Evolutionary conservation across 768 basidiomycete species (phyloP), one percentile per base, ranked within the genome.

Genomic region (Gyrodon lividus): DNA sequence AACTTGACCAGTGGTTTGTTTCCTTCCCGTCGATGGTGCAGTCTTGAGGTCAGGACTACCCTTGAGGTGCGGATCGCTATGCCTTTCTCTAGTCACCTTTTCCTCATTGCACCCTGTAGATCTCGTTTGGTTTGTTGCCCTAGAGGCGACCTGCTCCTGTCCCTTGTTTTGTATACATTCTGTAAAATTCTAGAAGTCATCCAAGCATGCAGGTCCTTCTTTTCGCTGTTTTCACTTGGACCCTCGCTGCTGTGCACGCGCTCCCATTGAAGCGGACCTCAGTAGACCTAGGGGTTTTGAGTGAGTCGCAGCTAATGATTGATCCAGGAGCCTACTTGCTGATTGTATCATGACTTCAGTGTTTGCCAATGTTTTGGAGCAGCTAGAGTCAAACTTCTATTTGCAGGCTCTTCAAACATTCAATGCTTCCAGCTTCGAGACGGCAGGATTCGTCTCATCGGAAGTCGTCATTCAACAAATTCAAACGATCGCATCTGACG

Each of bases 301-400:
- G 86, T 87, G 69, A 59, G 84, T 79, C 13, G 26, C 28, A 12
- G 8, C 26, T 31, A 12, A 6, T 19, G 13, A 13, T 43, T 17
- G 35, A 9, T 33, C 2, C 19, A 8, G 6, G 8, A 40, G 13
- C 39, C 10, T 41, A 14, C 20, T 37, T 22, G 22, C 37, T 43
- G 37, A 47, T 39, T 19, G 5, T 31, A 43, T 9, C 17, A 35
- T 43, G 16, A 30, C 51, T 34, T 24, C 50, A 91, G 89, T 83
- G 63, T 91, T 91, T 57, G 87, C 88, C 40, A 74, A 83, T 64
- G 82, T 87, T 43, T 74, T 92, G 39, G 89, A 92, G 65, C 80
- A 84, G 56, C 72, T 91, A 14, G 89, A 91, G 67, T 77, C 76
- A 12, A 59, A 71, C 23, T 91, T 91, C 63, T 92, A 92, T 66